Evolutionary conservation across 2,329 filamentous ascomycete genomes (phyloP), one percentile per base, ranked within the genome.

Genomic region (Bimuria novae-zelandiae): DNA sequence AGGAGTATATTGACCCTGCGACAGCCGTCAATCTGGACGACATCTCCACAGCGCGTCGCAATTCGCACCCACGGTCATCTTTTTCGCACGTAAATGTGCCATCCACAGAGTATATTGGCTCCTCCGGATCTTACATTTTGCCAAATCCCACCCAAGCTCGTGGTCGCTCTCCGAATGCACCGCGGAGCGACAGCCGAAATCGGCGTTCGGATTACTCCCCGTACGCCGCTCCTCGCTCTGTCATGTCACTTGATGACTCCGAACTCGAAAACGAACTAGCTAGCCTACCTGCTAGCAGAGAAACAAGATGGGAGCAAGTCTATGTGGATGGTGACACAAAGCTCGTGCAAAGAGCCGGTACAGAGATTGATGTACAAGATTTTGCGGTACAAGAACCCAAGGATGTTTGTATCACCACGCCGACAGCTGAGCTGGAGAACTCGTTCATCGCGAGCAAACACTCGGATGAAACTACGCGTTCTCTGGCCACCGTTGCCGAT

Each of bases 1-100:
- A 77, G 58, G 74, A 78, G 51, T 80, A 79, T 54, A 79, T 80
- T 51, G 76, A 79, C 49, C 77, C 77, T 3, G 65, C 69, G 7
- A 73, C 75, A 25, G 67, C 77, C 23, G 73, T 80, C 17, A 75
- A 74, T 30, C 70, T 75, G 5, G 73, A 78, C 17, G 77, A 79
- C 47, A 76, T 79, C 21, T 65, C 69, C 12, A 64, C 71, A 36
- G 64, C 66, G 47, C 59, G 60, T 17, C 59, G 60, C 1, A 59
- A 64, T 37, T 65, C 60, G 7, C 61, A 59, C 30, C 61, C 67
- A 12, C 61, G 63, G 14, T 71, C 64, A 2, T 72, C 69, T 1
- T 69, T 69, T 19, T 70, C 70, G 7, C 63, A 69, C 14, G 56
- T 68, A 40, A 55, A 66, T 35, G 59, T 63, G 50, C 72, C 75